A percentile compares a stretch with the other conserved stretches of the same genome.
Conservation (phyloP, 768 basidiomycete species). For the Tylopilus balloui region DNA sequence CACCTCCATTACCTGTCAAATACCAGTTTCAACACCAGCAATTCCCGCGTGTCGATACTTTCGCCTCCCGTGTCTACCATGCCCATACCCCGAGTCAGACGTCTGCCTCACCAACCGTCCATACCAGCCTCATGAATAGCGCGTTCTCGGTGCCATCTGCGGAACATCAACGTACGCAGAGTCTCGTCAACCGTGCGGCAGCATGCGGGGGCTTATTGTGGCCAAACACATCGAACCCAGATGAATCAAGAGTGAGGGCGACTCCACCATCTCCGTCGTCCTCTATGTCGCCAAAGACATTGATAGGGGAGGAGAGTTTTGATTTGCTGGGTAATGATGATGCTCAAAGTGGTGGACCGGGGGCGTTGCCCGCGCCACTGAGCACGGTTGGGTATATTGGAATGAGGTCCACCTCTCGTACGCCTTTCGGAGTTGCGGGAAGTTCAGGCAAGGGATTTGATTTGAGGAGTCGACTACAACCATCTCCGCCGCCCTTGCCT, state of each 20-base stretch:
- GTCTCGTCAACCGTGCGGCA: constrained; percentile 54
- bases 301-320: constrained; percentile 2
- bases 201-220: constrained; percentile 38
- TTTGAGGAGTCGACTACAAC: constrained; percentile 9
- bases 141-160: constrained; percentile 20
- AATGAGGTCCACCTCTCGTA: not conserved
- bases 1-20: constrained; percentile 42
- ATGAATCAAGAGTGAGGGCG: constrained; percentile 24
- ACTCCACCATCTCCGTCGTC: constrained; percentile 26
- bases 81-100: constrained; percentile 20
- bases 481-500: constrained; percentile 16
- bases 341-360: not conserved
- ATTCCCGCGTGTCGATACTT: constrained; percentile 11
- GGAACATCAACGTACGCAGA: constrained; percentile 54
- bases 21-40: constrained; percentile 3
- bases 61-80: constrained; percentile 12
- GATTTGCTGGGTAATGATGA: constrained; percentile 20
- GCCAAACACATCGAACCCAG: constrained; percentile 29
- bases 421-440: constrained; percentile 2
- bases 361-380: not conserved
- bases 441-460: constrained; percentile 3
- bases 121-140: constrained; percentile 13
- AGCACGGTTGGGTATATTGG: not conserved
- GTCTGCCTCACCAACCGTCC: constrained; percentile 9
- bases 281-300: constrained; percentile 1